Evolutionary conservation across 2,329 filamentous ascomycete species (phyloP).

Genomic region (Rosellinia necatrix): DNA sequence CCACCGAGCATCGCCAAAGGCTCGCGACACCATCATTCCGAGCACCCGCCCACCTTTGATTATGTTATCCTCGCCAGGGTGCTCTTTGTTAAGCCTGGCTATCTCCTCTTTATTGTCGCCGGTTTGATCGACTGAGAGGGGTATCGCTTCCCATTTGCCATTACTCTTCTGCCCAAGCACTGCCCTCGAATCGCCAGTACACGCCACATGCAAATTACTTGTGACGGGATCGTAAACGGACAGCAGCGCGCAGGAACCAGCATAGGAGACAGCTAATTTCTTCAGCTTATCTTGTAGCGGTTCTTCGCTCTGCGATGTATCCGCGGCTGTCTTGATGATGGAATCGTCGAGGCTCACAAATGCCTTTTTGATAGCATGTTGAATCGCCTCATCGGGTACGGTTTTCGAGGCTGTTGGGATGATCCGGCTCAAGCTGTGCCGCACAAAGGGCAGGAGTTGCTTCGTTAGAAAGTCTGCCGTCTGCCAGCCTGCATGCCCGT

Average conservation of each 20-base stretch:
- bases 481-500: background rate
- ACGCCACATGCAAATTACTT: background rate
- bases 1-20: background rate
- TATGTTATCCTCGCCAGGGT: background rate
- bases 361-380: background rate
- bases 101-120: background rate
- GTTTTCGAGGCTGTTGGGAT: background rate
- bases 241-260: slow-evolving; percentile 6
- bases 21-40: background rate
- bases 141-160: background rate
- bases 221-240: background rate
- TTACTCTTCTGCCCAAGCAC: background rate
- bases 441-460: background rate
- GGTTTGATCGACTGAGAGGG: background rate
- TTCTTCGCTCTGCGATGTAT: background rate
- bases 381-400: background rate
- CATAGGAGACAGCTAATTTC: background rate
- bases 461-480: background rate
- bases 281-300: background rate
- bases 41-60: background rate
- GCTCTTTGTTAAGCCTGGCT: background rate
- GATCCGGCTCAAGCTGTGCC: background rate
- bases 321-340: background rate
- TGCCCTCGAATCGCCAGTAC: slow-evolving; percentile 1
- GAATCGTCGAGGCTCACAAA: background rate